Percentiles rank a stretch among this genome's conserved stretches.
These are phyloP conservation scores for Aspergillus asperescens DNA, from an alignment of 495 filamentous ascomycete genomes.

Conservation along the genomic window DNA sequence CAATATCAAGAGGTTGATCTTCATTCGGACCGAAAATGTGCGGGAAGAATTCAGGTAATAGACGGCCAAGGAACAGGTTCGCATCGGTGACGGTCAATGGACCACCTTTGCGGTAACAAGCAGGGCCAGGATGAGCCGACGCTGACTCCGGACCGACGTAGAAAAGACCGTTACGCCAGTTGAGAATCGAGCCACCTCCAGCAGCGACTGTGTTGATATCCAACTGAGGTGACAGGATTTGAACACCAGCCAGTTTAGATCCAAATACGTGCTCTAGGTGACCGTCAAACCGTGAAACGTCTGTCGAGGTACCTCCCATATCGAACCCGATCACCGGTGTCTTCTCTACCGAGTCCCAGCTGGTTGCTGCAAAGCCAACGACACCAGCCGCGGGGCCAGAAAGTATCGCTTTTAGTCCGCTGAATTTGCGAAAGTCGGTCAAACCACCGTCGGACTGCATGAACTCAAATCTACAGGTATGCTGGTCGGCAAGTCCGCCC, in stretches of 20 bases:
- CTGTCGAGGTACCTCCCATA: constrained; percentile 93
- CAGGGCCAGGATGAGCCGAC: constrained; percentile 87
- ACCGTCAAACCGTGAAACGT: constrained; percentile 90
- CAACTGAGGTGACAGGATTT: constrained; percentile 89
- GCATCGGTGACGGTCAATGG: constrained; percentile 92
- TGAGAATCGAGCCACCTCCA: constrained; percentile 83
- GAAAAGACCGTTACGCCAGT: constrained; percentile 89
- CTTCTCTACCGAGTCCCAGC: constrained; percentile 79
- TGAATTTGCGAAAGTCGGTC: constrained; percentile 53
- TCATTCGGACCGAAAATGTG: constrained; percentile 95
- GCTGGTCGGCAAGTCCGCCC: constrained; percentile 46
- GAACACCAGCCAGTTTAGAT: constrained; percentile 91
- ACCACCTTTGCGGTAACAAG: constrained; percentile 91
- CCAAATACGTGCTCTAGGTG: constrained; percentile 96
- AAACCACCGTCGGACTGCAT: constrained; percentile 55
- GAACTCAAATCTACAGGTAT: constrained; percentile 46
- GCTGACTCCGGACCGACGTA: constrained; percentile 96
- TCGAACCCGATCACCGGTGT: constrained; percentile 95
- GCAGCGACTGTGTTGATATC: constrained; percentile 98
- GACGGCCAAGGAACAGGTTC: constrained; percentile 80
- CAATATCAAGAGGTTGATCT: constrained; percentile 74
- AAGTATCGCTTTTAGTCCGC: constrained; percentile 53
- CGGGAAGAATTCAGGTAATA: constrained; percentile 92
- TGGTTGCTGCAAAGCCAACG: constrained; percentile 91
- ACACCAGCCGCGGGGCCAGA: constrained; percentile 64